Percentiles rank a stretch among this genome's conserved stretches.
These are phyloP conservation scores for Eimeria maxima DNA, from an alignment of 169 alveolate genomes.

Conservation along the genomic window DNA sequence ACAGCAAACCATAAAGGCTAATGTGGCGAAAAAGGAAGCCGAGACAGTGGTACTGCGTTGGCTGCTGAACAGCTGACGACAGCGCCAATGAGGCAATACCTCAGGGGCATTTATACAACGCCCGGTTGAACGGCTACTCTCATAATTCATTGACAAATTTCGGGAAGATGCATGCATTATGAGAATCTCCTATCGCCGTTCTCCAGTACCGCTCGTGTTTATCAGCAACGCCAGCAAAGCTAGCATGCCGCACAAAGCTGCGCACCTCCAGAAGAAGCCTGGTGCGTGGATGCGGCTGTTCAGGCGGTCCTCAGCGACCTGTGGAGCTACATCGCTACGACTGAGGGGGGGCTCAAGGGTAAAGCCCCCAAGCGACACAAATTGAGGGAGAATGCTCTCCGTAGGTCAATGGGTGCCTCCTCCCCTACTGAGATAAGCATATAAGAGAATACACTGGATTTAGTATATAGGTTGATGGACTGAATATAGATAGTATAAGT, in stretches of 20 bases:
- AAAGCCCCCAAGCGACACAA: not conserved
- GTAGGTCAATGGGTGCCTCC: not conserved
- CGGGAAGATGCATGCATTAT: not conserved
- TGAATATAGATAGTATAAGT: too few relatives aligned
- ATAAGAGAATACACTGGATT: too few relatives aligned
- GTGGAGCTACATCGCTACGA: slow-evolving; percentile 7
- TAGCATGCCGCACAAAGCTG: not conserved
- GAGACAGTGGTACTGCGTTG: not conserved
- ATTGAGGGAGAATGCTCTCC: not conserved
- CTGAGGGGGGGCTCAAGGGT: not conserved
- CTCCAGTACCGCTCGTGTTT: not conserved
- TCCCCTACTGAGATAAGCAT: not conserved
- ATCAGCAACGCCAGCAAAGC: not conserved
- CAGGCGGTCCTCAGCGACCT: slow-evolving; percentile 7
- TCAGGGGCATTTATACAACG: not conserved
- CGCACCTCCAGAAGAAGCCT: not conserved
- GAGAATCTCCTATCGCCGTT: not conserved
- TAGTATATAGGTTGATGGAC: too few relatives aligned
- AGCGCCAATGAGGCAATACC: not conserved
- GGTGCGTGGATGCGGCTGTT: not conserved
- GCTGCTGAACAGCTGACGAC: not conserved
- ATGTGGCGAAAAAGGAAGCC: not conserved
- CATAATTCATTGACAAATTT: too few relatives aligned
- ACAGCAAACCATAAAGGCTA: not conserved
- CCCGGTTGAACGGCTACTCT: not conserved